Evolutionary conservation across 2,329 filamentous ascomycete genomes (phyloP).

Genomic region (Aspergillus fischeri): DNA sequence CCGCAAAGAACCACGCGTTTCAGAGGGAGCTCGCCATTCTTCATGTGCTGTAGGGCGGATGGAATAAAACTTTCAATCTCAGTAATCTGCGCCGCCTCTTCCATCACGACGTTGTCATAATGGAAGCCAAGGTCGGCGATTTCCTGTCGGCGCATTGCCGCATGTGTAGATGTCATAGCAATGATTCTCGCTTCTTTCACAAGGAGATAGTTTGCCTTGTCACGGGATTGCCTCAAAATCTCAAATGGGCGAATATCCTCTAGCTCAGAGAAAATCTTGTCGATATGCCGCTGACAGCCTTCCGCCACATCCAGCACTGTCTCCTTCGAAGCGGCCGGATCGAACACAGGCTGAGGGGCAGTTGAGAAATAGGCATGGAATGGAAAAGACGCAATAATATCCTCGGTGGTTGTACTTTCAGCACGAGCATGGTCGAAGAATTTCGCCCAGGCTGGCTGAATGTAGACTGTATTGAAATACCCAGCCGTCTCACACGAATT

Average conservation of each 20-base stretch:
- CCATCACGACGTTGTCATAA: conserved; percentile 97
- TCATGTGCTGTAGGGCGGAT: conserved; percentile 80
- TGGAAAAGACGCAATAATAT: conserved; percentile 72
- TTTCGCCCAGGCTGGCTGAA: conserved; percentile 81
- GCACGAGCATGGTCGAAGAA: conserved; percentile 66
- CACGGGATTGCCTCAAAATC: conserved; percentile 78
- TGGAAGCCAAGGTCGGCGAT: conserved; percentile 91
- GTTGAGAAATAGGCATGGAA: conserved; percentile 85
- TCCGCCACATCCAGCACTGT: conserved; percentile 69
- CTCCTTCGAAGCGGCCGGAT: conserved; percentile 60
- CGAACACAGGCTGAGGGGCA: conserved; percentile 81
- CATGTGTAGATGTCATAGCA: conserved; percentile 98
- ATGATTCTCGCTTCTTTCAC: conserved; percentile 95
- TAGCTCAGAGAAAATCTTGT: conserved; percentile 85
- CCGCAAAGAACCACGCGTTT: conserved; percentile 90
- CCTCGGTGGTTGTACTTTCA: conserved; percentile 53
- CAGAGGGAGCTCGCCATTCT: conserved; percentile 67
- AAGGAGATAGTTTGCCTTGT: conserved; percentile 94
- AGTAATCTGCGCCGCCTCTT: conserved; percentile 96
- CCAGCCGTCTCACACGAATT: conserved; percentile 95
- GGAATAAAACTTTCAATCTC: conserved; percentile 97
- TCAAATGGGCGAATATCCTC: conserved; percentile 94
- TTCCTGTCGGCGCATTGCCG: conserved; percentile 86
- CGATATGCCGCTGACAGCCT: conserved; percentile 84
- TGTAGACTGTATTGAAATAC: conserved; percentile 91